Percentiles rank a stretch among this genome's conserved stretches.
These are phyloP conservation scores for Trichocladium uniseriatum DNA, from an alignment of 495 filamentous ascomycete genomes.

Conservation along the genomic window DNA sequence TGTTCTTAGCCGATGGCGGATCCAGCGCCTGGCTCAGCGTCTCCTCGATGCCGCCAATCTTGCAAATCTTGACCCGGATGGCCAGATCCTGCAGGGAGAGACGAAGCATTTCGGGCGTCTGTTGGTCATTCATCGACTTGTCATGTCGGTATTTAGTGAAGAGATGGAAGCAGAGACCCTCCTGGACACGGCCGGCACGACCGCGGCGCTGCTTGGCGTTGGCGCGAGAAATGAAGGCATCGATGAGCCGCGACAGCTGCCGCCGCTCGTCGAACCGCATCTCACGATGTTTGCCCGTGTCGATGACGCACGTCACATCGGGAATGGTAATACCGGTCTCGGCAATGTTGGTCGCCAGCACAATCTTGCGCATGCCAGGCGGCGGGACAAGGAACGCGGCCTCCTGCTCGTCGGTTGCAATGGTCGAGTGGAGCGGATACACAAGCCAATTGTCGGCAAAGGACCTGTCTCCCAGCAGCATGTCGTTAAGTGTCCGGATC, in stretches of 20 bases:
- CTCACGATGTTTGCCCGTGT: constrained; percentile 90
- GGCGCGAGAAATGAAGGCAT: constrained; percentile 86
- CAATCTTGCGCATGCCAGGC: constrained; percentile 74
- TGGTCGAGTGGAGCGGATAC: constrained; percentile 83
- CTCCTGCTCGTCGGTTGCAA: constrained; percentile 94
- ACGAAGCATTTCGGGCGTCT: constrained; percentile 91
- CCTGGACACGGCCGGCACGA: constrained; percentile 89
- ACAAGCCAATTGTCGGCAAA: constrained; percentile 68
- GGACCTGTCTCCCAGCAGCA: constrained; percentile 58
- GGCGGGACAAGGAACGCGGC: constrained; percentile 80
- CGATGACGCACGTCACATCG: constrained; percentile 90
- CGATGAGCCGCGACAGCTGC: constrained; percentile 80
- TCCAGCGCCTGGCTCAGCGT: constrained; percentile 85
- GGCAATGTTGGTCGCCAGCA: constrained; percentile 92
- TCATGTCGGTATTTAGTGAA: constrained; percentile 87
- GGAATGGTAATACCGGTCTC: constrained; percentile 97
- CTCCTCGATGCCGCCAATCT: constrained; percentile 81
- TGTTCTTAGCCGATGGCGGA: constrained; percentile 81
- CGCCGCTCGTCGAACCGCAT: constrained; percentile 91
- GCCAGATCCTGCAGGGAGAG: constrained; percentile 89
- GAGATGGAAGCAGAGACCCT: constrained; percentile 89
- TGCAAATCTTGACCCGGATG: constrained; percentile 94
- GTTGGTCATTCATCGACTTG: constrained; percentile 68
- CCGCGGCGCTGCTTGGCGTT: constrained; percentile 93
- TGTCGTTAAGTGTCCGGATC: constrained; percentile 78